These are phyloP conservation scores for Schrenkiella parvula DNA, from an alignment of 345 rosid genomes.

Conservation along the genomic window DNA sequence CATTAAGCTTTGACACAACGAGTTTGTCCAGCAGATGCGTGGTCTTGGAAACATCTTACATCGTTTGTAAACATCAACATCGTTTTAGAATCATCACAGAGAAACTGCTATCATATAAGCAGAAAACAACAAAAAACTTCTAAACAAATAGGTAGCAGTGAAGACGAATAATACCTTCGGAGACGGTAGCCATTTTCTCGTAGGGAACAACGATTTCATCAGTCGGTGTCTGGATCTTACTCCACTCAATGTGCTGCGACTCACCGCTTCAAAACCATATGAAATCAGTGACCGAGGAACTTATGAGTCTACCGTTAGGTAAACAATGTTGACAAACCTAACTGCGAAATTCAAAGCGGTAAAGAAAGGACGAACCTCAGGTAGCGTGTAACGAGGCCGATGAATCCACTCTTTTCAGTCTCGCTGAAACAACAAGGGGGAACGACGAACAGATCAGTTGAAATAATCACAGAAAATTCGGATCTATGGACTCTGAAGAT, in stretches of 20 bases:
- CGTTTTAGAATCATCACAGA: not conserved
- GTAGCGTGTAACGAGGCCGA: slow-evolving; percentile 81
- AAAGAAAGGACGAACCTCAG: slow-evolving; percentile 50
- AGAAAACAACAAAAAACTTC: not conserved
- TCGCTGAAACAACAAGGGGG: slow-evolving; percentile 16
- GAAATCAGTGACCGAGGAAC: not conserved
- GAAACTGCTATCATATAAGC: not conserved
- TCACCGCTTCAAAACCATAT: slow-evolving; percentile 39
- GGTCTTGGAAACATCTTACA: slow-evolving; percentile 66
- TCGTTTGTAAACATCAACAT: slow-evolving; percentile 1
- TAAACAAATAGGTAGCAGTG: not conserved
- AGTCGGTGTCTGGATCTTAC: slow-evolving; percentile 50
- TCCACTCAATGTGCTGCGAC: slow-evolving; percentile 48
- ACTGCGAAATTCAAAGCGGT: not conserved
- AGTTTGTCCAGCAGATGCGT: slow-evolving; percentile 83
- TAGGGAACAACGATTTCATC: slow-evolving; percentile 50
- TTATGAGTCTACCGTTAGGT: slow-evolving; percentile 10
- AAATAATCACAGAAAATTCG: not conserved
- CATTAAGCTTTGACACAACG: slow-evolving; percentile 94
- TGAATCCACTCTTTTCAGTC: slow-evolving; percentile 51
- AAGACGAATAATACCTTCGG: slow-evolving; percentile 25
- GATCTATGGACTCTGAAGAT: slow-evolving; percentile 32
- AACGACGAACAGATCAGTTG: not conserved
- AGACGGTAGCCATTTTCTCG: slow-evolving; percentile 33
- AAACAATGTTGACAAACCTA: not conserved